Percentiles rank a stretch among this genome's conserved stretches.
These are phyloP conservation scores for Hyaloperonospora brassicae DNA, from an alignment of 352 stramenopile species.

Conservation along the genomic window DNA sequence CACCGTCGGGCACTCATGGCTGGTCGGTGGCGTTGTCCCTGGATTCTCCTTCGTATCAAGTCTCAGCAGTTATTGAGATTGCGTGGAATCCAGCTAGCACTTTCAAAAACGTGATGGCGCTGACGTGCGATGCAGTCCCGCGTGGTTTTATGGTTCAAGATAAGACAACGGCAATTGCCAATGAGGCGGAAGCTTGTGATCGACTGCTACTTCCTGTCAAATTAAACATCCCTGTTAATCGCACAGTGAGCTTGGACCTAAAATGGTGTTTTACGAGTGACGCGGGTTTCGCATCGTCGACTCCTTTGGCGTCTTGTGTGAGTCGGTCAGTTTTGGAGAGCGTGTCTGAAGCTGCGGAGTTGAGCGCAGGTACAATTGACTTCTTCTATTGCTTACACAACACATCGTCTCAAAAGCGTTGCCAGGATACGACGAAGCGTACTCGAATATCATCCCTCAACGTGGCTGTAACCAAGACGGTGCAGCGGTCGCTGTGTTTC, in stretches of 20 bases:
- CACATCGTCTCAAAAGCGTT: constrained; percentile 11
- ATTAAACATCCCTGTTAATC: constrained; percentile 31
- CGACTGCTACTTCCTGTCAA: constrained; percentile 30
- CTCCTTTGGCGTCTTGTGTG: constrained; percentile 58
- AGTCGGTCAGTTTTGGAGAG: constrained; percentile 53
- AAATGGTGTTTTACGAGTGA: constrained; percentile 61
- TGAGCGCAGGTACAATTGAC: constrained; percentile 51
- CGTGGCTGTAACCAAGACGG: constrained; percentile 59
- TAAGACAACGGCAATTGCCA: constrained; percentile 7
- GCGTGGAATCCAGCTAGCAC: constrained; percentile 41
- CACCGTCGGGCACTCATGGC: constrained; percentile 43
- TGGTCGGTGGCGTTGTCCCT: constrained; percentile 48
- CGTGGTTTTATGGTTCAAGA: constrained; percentile 25
- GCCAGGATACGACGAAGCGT: constrained; percentile 8
- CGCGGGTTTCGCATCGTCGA: constrained; percentile 56
- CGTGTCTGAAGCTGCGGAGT: constrained; percentile 46
- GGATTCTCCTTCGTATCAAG: constrained; percentile 30
- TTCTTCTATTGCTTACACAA: constrained; percentile 32
- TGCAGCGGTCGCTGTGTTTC: constrained; percentile 58
- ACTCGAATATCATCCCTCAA: constrained; percentile 31
- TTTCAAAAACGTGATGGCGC: constrained; percentile 45
- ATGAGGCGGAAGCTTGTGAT: constrained; percentile 3
- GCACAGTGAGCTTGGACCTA: constrained; percentile 34
- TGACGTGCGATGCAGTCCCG: constrained; percentile 38
- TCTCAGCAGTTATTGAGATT: constrained; percentile 36